Conservation (phyloP, 73 alveolate species). For the Paraurostyla sp. region DNA sequence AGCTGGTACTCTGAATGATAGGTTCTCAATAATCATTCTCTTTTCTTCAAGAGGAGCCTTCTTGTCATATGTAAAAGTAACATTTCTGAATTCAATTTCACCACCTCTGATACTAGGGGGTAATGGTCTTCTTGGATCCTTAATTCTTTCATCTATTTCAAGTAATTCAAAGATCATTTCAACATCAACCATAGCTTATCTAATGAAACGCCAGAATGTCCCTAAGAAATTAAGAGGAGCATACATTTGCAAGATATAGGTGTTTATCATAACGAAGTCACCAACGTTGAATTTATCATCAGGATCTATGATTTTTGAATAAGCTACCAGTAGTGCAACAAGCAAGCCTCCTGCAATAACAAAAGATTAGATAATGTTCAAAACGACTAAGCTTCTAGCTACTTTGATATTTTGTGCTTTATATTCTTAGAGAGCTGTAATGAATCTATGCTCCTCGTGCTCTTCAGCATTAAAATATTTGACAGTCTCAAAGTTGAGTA, state of each 20-base stretch:
- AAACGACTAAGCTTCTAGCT: conserved; percentile 56
- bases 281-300: conserved; percentile 60
- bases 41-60: conserved; percentile 19
- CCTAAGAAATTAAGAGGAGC: conserved; percentile 78
- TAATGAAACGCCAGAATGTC: conserved; percentile 68
- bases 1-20: conserved; percentile 69
- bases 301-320: conserved; percentile 25
- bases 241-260: conserved; percentile 71
- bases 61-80: conserved; percentile 70
- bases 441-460: conserved; percentile 72
- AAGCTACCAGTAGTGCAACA: conserved; percentile 58
- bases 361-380: conserved; percentile 63
- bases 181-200: conserved; percentile 78
- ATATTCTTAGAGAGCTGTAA: conserved; percentile 63
- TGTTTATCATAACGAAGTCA: conserved; percentile 79
- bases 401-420: conserved; percentile 60
- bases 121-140: conserved; percentile 58
- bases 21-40: conserved; percentile 36
- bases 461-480: conserved; percentile 79
- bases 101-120: conserved; percentile 27
- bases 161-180: conserved; percentile 74
- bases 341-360: conserved; percentile 64
- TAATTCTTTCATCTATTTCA: conserved; percentile 55
- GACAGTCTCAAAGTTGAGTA: conserved; percentile 82
- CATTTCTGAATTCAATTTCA: conserved; percentile 67